Base-by-base conservation (phyloP, 257 asterid genomes). In the Jacaranda copaia region DNA sequence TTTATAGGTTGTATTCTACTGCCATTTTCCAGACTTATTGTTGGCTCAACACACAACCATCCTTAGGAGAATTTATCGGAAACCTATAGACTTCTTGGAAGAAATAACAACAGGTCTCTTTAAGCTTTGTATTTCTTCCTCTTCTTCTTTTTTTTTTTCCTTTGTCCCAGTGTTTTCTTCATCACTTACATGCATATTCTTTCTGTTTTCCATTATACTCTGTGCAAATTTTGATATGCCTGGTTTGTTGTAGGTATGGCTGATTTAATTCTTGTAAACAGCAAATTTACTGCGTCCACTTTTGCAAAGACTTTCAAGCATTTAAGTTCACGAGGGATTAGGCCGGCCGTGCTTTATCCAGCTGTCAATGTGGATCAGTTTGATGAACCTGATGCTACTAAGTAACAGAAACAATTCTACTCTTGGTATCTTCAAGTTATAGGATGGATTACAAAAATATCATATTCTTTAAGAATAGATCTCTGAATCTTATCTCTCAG, bases 1-100 rank as follows among this genome's bases (percentile, higher is more conserved):
- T 73, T 46, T 56, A 68, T 82, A 96, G 98, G 96, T 93, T 74
- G 92, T 96, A 48, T 93, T 93, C 80, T 96, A 96, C 77, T 96
- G 99, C 85, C 99, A 96, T 88, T 96, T 96, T 84, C 99, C 99
- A 5, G 98, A 96, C 86, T 84, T 96, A 63, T 82, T 96, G 56
- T 84, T 96, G 39, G 97, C 98, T 70, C 94, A 93, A 80, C 99
- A 89, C 83, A 90, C 93, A 8, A 91, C 98, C 74, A 40, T 78
- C 35, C 90, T 93, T 74, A 78, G 94, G 86, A 91, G 89, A 88
- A 84, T 96, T n/a, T 96, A 96, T 75, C 96, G 98, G 73, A 83
- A 77, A 71, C 99, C 98, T 42, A 89, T 96, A 60, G 98, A 96
- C 78, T 85, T 73, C 78, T 8, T 96, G 68, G 99, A 96, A 85